phyloP scores from a whole-genome alignment of 805 yeast genomes.

The Scheffersomyces stipitis region DNA sequence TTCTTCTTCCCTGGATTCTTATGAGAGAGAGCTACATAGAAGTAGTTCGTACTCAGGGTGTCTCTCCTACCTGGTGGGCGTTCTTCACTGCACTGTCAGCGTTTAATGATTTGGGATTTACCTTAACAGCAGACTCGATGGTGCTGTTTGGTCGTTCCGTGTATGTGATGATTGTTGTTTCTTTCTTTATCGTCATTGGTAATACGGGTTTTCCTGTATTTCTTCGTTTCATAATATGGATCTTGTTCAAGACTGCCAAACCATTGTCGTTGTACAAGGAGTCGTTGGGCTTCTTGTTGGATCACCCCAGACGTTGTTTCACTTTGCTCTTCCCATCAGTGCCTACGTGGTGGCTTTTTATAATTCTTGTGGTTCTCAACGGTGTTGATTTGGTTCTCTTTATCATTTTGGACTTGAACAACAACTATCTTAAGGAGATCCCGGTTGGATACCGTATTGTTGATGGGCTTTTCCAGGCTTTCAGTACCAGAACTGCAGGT shows the following conservation, averaged over 20 bases:
- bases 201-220: conserved; percentile 93
- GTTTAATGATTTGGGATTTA: conserved; percentile 83
- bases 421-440: conserved; percentile 47
- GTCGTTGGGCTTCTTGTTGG: conserved; percentile 80
- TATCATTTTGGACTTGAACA: conserved; percentile 68
- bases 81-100: conserved; percentile 77
- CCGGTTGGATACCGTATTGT: conserved; percentile 69
- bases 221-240: conserved; percentile 80
- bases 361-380: conserved; percentile 71
- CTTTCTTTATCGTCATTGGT: conserved; percentile 82
- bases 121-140: conserved; percentile 84
- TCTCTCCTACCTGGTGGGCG: conserved; percentile 90
- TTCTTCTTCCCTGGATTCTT: conserved; percentile 59
- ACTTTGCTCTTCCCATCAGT: conserved; percentile 87
- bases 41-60: conserved; percentile 53
- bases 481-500: conserved; percentile 94
- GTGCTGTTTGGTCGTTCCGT: conserved; percentile 58
- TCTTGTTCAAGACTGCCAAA: conserved; percentile 63
- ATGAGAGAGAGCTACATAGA: conserved; percentile 40
- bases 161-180: conserved; percentile 60
- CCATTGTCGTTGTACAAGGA: conserved; percentile 67
- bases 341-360: conserved; percentile 93
- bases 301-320: conserved; percentile 97
- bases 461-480: conserved; percentile 87
- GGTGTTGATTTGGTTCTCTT: conserved; percentile 78